Conservation (phyloP, 176 grass and related monocot genomes). For the Cenchrus americanus region DNA sequence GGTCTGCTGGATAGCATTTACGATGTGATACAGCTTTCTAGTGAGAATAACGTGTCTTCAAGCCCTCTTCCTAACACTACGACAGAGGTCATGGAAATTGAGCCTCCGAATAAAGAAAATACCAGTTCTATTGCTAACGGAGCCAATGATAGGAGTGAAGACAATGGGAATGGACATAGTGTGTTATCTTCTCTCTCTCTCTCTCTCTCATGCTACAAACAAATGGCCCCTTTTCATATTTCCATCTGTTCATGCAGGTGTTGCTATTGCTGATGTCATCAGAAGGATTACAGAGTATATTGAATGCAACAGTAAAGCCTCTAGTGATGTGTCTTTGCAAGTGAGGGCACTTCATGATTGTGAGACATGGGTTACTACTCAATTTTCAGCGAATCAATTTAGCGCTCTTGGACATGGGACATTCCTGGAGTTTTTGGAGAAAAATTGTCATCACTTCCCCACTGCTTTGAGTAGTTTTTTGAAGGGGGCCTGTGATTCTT, state of each 20-base stretch:
- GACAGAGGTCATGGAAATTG: slow-evolving; percentile 77
- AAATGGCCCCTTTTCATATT: slow-evolving; percentile 25
- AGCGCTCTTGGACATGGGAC: slow-evolving; percentile 73
- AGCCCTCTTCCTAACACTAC: slow-evolving; percentile 53
- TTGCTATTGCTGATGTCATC: slow-evolving; percentile 63
- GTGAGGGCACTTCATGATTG: slow-evolving; percentile 70
- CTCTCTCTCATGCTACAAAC: not conserved
- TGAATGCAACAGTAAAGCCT: slow-evolving; percentile 53
- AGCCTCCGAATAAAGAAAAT: slow-evolving; percentile 63
- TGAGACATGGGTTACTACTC: slow-evolving; percentile 59
- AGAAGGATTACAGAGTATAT: slow-evolving; percentile 71
- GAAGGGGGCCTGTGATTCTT: slow-evolving; percentile 47
- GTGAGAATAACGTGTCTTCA: slow-evolving; percentile 59
- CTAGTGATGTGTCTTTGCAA: slow-evolving; percentile 21
- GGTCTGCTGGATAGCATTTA: slow-evolving; percentile 87
- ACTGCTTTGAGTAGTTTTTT: slow-evolving; percentile 57
- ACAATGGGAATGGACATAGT: slow-evolving; percentile 20
- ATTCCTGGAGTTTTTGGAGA: slow-evolving; percentile 82
- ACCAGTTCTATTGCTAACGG: slow-evolving; percentile 35
- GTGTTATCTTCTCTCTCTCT: not conserved
- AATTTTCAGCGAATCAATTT: slow-evolving; percentile 82
- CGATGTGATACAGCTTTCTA: slow-evolving; percentile 66
- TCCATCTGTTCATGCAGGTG: slow-evolving; percentile 48
- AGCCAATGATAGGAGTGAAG: slow-evolving; percentile 29
- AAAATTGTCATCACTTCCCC: slow-evolving; percentile 61